Evolutionary conservation across 2,329 filamentous ascomycete genomes (phyloP), one percentile per base, ranked within the genome.

Genomic region (Magnaporthiopsis poae): DNA sequence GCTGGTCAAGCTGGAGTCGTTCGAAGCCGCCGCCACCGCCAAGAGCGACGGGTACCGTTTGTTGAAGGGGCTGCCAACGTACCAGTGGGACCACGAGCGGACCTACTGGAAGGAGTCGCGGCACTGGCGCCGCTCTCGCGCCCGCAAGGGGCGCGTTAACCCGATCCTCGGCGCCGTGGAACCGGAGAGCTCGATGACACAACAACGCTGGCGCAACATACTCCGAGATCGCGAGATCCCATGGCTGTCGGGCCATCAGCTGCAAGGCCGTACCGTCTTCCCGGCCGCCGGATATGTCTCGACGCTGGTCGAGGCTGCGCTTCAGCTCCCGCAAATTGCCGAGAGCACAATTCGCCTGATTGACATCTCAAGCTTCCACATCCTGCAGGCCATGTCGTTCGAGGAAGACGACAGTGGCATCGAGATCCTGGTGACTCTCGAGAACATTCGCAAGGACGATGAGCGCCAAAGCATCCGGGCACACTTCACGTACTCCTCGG

Each of bases 221-320:
- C 68, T 75, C 18, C 67, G 68, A 2, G 66, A 69, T 0, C 60
- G 63, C 0, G 73, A 77, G 35, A 65, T 76, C 0, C 69, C 72
- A 0, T 82, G 80, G 81, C 69, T 82, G 1, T 59, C 68, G 0
- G 75, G 79, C 7, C 80, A 83, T 36, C 66, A 69, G 9, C 27
- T 73, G n/a, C 72, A 77, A n/a, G 71, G 72, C 0, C 69, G 77
- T 21, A 70, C 74, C 21, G 71, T 82, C 0, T 80, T 80, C 52
- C 80, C 80, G 33, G 39, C 35, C 21, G 56, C 66, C 5, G 66
- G 25, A 4, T 64, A 56, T 18, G 29, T 64, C n/a, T 36, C 27
- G 25, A 52, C 36, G 25, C 27, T 25, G 39, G 7, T 67, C n/a
- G 66, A 67, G 46, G 66, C 66, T n/a, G 46, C 27, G 25, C 27